Percentiles rank a stretch among this genome's conserved stretches.
phyloP scores from a whole-genome alignment of 345 rosid genomes.

The Hibiscus syriacus region DNA sequence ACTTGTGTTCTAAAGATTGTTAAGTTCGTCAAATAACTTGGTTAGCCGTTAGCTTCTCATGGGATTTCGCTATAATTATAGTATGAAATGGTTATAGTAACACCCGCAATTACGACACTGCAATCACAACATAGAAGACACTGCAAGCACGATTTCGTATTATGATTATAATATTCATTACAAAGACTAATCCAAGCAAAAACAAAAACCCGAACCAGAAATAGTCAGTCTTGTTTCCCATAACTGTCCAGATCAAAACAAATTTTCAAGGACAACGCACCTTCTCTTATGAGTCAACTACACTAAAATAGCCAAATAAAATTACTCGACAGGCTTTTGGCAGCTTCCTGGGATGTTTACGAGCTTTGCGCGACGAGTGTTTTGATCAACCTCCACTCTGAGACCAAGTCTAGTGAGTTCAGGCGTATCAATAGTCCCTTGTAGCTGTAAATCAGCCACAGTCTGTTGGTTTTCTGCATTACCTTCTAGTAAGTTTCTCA shows the following conservation, averaged over 20 bases:
- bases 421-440: slow-evolving; percentile 62
- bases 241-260: background rate
- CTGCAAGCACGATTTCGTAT: no score
- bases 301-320: background rate
- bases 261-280: background rate
- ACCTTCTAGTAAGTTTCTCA: slow-evolving; percentile 67
- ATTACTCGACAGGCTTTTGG: background rate
- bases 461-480: slow-evolving; percentile 54
- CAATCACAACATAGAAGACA: no score
- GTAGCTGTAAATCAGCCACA: slow-evolving; percentile 65
- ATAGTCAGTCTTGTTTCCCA: no score
- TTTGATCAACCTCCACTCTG: slow-evolving; percentile 57
- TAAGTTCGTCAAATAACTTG: no score
- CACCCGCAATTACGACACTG: no score
- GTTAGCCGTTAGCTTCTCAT: no score
- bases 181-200: no score
- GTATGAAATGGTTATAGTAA: no score
- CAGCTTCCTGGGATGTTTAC: slow-evolving; percentile 41
- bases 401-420: slow-evolving; percentile 63
- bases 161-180: no score
- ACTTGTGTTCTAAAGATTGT: no score
- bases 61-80: no score
- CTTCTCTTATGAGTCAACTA: background rate
- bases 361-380: slow-evolving; percentile 55
- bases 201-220: no score